These are phyloP conservation scores for Dorcoceras hygrometricum DNA, from an alignment of 257 asterid species.

Conservation along the genomic window DNA sequence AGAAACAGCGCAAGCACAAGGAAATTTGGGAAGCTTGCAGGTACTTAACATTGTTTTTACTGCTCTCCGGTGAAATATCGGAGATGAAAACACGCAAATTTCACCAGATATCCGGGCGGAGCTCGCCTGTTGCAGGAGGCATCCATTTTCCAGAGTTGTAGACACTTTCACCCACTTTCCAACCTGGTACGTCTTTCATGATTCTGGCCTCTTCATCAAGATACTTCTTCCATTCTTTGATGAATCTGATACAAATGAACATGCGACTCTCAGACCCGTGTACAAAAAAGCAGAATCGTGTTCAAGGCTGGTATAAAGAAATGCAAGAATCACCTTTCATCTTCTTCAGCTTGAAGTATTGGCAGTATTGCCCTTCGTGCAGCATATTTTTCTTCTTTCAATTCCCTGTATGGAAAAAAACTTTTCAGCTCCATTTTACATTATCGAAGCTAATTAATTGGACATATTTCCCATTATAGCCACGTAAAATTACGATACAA, in stretches of 20 bases:
- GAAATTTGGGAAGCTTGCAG: constrained; percentile 22
- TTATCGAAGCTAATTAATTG: constrained; percentile 6
- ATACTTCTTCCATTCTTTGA: constrained; percentile 75
- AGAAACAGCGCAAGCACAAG: constrained; percentile 22
- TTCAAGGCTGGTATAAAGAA: not conserved
- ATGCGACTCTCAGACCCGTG: not conserved
- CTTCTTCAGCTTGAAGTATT: constrained; percentile 86
- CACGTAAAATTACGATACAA: not conserved
- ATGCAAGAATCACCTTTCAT: constrained; percentile 54
- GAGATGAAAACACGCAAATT: not conserved
- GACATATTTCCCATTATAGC: constrained; percentile 2
- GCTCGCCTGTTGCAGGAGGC: constrained; percentile 97
- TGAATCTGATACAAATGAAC: constrained; percentile 42
- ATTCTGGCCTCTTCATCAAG: constrained; percentile 86
- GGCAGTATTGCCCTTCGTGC: constrained; percentile 76
- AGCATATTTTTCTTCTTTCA: constrained; percentile 79
- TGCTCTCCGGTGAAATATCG: not conserved
- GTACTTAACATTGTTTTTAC: constrained; percentile 14
- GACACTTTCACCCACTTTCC: constrained; percentile 94
- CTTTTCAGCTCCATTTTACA: constrained; percentile 9
- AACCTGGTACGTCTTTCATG: constrained; percentile 96
- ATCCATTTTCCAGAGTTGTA: constrained; percentile 94
- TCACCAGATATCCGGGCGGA: constrained; percentile 93
- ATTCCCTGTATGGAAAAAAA: constrained; percentile 42
- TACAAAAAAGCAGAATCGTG: not conserved